A percentile compares a stretch with the other conserved stretches of the same genome.
Conservation (phyloP, 257 asterid genomes). For the Lycium barbarum region DNA sequence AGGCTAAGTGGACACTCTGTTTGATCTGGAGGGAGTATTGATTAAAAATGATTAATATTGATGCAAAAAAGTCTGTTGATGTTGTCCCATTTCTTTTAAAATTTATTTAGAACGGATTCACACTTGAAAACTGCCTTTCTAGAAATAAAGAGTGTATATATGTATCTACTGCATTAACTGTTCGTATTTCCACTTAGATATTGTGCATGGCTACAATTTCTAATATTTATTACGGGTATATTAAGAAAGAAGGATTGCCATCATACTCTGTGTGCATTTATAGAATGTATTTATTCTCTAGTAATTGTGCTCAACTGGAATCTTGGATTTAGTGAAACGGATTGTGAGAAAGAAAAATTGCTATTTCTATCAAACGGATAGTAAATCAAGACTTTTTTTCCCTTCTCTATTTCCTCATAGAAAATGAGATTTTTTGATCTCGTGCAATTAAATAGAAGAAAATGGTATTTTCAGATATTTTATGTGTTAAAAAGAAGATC, state of each 20-base stretch:
- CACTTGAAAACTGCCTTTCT: background rate
- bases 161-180: background rate
- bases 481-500: too few relatives aligned
- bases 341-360: background rate
- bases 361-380: background rate
- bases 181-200: background rate
- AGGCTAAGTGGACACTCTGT: too few relatives aligned
- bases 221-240: background rate
- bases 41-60: background rate
- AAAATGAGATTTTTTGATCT: too few relatives aligned
- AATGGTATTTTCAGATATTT: too few relatives aligned
- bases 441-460: too few relatives aligned
- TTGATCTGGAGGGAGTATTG: too few relatives aligned
- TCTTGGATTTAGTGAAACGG: constrained; percentile 5
- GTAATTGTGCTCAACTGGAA: background rate
- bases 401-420: background rate
- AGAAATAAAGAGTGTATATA: background rate
- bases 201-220: background rate
- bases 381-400: background rate
- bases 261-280: background rate
- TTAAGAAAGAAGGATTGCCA: too few relatives aligned
- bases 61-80: background rate
- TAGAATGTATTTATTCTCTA: background rate
- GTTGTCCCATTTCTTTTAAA: background rate
- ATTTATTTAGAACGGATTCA: background rate